Evolutionary conservation across 108 stramenopile genomes (phyloP).

Genomic region (Cyclotella atomus): DNA sequence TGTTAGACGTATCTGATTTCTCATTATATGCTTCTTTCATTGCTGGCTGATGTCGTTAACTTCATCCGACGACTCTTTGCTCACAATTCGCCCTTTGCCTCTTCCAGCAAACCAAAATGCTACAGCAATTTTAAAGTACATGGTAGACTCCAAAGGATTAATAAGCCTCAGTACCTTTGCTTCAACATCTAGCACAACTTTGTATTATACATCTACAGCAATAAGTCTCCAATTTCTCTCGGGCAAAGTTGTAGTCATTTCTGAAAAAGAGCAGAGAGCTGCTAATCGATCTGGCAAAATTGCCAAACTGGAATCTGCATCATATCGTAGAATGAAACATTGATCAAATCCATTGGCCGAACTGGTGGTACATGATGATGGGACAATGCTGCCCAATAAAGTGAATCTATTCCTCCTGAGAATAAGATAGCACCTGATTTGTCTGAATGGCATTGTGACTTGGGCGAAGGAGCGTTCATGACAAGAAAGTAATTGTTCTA

Average conservation of each 20-base stretch:
- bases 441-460: conserved; percentile 22
- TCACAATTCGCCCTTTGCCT: conserved; percentile 57
- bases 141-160: conserved; percentile 74
- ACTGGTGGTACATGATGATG: conserved; percentile 59
- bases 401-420: conserved; percentile 97
- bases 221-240: conserved; percentile 70
- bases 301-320: conserved; percentile 48
- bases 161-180: conserved; percentile 68
- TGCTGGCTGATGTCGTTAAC: background rate
- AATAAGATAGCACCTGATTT: conserved; percentile 88
- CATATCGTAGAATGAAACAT: conserved; percentile 84
- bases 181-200: conserved; percentile 69
- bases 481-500: conserved; percentile 40
- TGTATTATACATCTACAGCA: conserved; percentile 75
- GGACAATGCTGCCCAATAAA: conserved; percentile 89
- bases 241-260: conserved; percentile 69
- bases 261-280: conserved; percentile 72
- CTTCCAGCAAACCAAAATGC: conserved; percentile 95
- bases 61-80: background rate
- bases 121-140: conserved; percentile 97
- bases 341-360: conserved; percentile 85
- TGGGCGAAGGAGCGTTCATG: conserved; percentile 39
- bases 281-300: conserved; percentile 90
- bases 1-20: background rate
- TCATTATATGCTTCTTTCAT: background rate